phyloP scores from a whole-genome alignment of 345 rosid genomes.

The Arabidopsis thaliana region DNA sequence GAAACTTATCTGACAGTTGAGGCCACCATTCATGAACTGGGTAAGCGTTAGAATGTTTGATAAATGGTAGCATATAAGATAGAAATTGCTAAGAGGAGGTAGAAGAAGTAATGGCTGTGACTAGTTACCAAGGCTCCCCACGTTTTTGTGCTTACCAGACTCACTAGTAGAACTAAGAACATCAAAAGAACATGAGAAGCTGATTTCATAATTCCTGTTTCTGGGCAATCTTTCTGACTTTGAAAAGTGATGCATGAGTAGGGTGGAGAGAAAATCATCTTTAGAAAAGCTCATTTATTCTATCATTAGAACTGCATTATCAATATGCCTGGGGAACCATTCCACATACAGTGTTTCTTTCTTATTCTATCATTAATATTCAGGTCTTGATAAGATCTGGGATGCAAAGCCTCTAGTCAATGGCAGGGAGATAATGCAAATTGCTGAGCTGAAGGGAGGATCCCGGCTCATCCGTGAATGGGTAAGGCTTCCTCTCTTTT shows the following conservation, averaged over 20 bases:
- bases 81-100: constrained; percentile 5
- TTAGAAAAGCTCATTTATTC: constrained; percentile 5
- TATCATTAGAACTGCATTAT: not conserved
- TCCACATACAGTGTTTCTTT: constrained; percentile 15
- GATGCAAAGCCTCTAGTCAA: constrained; percentile 78
- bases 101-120: not conserved
- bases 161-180: constrained; percentile 4
- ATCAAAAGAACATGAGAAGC: not conserved
- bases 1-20: constrained; percentile 60
- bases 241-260: not conserved
- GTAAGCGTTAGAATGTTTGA: constrained; percentile 46
- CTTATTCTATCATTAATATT: constrained; percentile 1
- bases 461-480: constrained; percentile 75
- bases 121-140: constrained; percentile 3
- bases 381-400: constrained; percentile 88
- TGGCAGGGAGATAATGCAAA: constrained; percentile 81
- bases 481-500: constrained; percentile 55
- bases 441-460: constrained; percentile 82
- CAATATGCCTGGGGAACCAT: not conserved
- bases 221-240: not conserved
- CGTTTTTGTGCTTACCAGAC: not conserved
- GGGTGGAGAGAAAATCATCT: not conserved
- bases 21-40: constrained; percentile 59
- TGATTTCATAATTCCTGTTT: constrained; percentile 10
- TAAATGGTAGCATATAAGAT: constrained; percentile 13